Base-by-base conservation (phyloP, 2,329 filamentous ascomycete genomes). In the Phyllosticta citribraziliensis region DNA sequence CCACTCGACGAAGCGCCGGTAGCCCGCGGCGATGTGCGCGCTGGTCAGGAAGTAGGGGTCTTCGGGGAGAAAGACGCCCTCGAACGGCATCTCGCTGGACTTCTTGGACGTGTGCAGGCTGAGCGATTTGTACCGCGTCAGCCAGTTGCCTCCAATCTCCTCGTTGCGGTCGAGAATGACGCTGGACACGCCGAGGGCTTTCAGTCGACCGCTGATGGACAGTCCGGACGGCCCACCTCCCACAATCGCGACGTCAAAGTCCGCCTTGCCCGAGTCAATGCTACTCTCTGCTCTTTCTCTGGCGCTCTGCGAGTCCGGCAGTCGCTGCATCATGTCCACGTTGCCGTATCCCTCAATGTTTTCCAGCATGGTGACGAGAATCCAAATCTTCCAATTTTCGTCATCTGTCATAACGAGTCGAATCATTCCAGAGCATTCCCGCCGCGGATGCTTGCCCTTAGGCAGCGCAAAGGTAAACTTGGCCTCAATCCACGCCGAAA, bases 151-250 rank as follows among this genome's bases (percentile, higher is more conserved):
- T 1, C 79, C 78, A 4, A 80, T 70, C 0, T 70, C 65, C 22
- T 68, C 66, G 33, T 76, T 75, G 24, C 71, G 70, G 54, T 80
- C 78, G 52, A 81, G 69, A n/a, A 80, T 70, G 8, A 80, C 66
- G 27, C 76, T 73, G 0, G 70, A 70, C 4, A 79, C 63, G 2
- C 73, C 72, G 10, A 80, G 67, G 50, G 78, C 75, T 63, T 76
- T 70, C 14, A 79, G 66, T 2, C 78, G 71, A 17, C 76, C 78
- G 17, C 75, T 77, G 2, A 72, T 68, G 24, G 73, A 72, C 1
- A 80, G 68, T 0, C 79, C 78, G 25, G 73, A 73, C 64, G 79
- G 78, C 3, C 78, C 78, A 24, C 73, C 75, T 14, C 78, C 76
- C 35, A 74, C 66, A 12, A 61, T 47, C 0, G 63, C 35, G 19